Evolutionary conservation across 2,329 filamentous ascomycete species (phyloP).

Genomic region (Fusarium sp.): DNA sequence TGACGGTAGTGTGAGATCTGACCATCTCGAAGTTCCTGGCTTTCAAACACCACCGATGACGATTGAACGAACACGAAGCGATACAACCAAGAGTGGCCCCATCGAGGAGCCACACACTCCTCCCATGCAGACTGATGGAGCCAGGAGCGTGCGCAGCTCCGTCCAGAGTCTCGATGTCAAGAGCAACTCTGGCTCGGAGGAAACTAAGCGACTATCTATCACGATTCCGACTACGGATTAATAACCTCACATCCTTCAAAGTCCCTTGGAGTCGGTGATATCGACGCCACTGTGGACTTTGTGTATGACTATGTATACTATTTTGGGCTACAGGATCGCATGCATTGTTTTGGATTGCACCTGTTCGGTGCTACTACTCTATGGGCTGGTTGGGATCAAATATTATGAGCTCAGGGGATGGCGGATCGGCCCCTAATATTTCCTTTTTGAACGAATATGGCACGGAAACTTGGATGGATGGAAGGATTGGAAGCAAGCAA

Average conservation of each 20-base stretch:
- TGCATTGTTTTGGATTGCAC: conserved; percentile 17
- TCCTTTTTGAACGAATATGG: conserved; percentile 20
- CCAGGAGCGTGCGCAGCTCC: conserved; percentile 39
- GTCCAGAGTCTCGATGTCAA: conserved; percentile 43
- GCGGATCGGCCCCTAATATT: not conserved
- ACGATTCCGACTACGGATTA: conserved; percentile 39
- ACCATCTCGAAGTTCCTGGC: conserved; percentile 32
- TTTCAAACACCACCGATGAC: conserved; percentile 38
- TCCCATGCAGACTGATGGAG: conserved; percentile 43
- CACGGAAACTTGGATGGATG: conserved; percentile 18
- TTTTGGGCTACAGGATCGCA: conserved; percentile 28
- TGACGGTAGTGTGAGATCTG: conserved; percentile 39
- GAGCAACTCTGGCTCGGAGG: conserved; percentile 35
- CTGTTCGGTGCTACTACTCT: not conserved
- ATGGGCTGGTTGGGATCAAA: not conserved
- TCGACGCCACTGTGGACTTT: conserved; percentile 1
- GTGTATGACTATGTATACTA: conserved; percentile 40
- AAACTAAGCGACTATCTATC: conserved; percentile 43
- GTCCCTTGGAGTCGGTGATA: not conserved
- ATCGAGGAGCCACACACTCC: conserved; percentile 45
- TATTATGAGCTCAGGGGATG: conserved; percentile 1
- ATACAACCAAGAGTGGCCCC: conserved; percentile 17
- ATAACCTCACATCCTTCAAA: conserved; percentile 5
- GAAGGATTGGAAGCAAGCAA: conserved; percentile 8
- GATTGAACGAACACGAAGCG: conserved; percentile 26